A percentile compares a stretch with the other conserved stretches of the same genome.
Evolutionary conservation across 768 basidiomycete species (phyloP).

Genomic region (Leccinum fibrillosum): DNA sequence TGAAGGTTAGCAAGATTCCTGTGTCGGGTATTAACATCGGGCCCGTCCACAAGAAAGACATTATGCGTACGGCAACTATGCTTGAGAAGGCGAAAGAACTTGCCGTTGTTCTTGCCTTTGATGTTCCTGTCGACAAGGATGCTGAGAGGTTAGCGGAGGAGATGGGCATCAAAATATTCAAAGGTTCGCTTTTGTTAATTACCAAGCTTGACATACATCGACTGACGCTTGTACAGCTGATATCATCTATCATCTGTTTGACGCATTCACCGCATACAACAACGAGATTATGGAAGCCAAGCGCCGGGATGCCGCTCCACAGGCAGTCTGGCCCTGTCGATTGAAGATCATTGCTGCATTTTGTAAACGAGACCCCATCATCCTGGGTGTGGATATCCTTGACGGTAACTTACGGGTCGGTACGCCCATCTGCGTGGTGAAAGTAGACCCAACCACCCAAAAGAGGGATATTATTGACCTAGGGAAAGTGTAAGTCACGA

Average conservation of each 20-base stretch:
- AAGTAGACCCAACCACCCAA: slow-evolving; percentile 79
- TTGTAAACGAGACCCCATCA: slow-evolving; percentile 96
- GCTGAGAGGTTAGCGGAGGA: slow-evolving; percentile 90
- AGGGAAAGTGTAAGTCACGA: slow-evolving; percentile 80
- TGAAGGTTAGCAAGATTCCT: slow-evolving; percentile 93
- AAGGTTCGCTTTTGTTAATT: slow-evolving; percentile 51
- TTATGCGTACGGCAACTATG: slow-evolving; percentile 92
- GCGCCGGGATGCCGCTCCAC: slow-evolving; percentile 85
- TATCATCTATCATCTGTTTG: slow-evolving; percentile 98
- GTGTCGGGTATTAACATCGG: slow-evolving; percentile 98
- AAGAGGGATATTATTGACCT: slow-evolving; percentile 90
- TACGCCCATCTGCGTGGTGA: slow-evolving; percentile 94
- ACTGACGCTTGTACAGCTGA: slow-evolving; percentile 57
- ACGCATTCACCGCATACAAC: slow-evolving; percentile 94
- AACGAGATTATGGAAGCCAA: slow-evolving; percentile 90
- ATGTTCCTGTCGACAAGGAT: slow-evolving; percentile 91
- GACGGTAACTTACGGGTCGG: slow-evolving; percentile 90
- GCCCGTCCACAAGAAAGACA: slow-evolving; percentile 91
- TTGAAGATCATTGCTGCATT: slow-evolving; percentile 93
- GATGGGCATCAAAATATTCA: slow-evolving; percentile 91
- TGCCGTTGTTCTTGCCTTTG: slow-evolving; percentile 94
- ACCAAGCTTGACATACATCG: neutral
- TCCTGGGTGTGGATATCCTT: slow-evolving; percentile 93
- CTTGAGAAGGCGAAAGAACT: slow-evolving; percentile 94
- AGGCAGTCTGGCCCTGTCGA: slow-evolving; percentile 95